Conservation (phyloP, 257 asterid species). For the Solanum sitiens region DNA sequence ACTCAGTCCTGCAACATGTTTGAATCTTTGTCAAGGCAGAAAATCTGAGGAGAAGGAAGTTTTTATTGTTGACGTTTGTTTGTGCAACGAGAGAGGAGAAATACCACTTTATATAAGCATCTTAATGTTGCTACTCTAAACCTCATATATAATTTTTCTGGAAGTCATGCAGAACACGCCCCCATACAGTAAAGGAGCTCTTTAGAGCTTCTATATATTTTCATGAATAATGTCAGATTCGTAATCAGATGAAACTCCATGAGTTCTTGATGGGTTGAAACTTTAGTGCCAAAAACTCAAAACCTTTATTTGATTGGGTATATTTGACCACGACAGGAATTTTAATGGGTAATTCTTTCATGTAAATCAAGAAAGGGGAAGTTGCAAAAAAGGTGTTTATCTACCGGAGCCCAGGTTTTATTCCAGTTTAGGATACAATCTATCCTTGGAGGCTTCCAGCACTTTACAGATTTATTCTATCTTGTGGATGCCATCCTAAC, state of each 20-base stretch:
- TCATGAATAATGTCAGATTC: background rate
- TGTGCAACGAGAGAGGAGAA: background rate
- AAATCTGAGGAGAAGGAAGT: background rate
- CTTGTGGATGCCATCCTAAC: background rate
- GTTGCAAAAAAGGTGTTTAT: background rate
- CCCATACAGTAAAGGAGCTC: background rate
- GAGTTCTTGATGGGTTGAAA: background rate
- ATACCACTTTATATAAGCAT: background rate
- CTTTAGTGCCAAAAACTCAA: background rate
- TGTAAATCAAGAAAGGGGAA: background rate
- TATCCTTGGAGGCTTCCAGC: background rate
- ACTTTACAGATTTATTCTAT: background rate
- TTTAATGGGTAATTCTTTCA: background rate
- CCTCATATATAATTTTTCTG: background rate
- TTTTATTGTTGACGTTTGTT: background rate
- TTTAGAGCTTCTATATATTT: background rate
- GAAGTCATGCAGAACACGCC: background rate
- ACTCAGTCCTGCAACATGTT: background rate
- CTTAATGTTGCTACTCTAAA: background rate
- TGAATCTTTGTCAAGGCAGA: background rate
- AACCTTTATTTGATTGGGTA: background rate
- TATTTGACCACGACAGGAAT: background rate
- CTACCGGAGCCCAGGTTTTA: background rate
- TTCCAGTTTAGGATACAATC: background rate
- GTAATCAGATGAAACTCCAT: background rate